Evolutionary conservation across 495 filamentous ascomycete species (phyloP).

Genomic region (Parathielavia appendiculata): DNA sequence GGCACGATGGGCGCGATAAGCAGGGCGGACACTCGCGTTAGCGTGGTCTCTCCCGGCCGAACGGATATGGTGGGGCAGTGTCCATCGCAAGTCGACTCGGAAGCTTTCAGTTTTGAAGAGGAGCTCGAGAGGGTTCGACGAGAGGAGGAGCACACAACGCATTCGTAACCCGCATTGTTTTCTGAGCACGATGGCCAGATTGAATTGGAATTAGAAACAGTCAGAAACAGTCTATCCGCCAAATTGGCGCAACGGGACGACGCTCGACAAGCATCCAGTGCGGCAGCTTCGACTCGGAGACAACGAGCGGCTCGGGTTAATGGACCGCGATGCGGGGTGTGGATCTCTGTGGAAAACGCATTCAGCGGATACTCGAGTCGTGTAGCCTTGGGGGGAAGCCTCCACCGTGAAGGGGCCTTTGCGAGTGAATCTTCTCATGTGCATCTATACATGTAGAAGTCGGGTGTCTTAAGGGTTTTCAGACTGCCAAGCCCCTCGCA

Average conservation of each 20-base stretch:
- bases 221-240: not conserved
- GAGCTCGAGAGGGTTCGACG: no score
- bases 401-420: no score
- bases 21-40: conserved; percentile 5
- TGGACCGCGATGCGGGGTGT: not conserved
- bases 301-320: conserved; percentile 13
- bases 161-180: no score
- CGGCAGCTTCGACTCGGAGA: not conserved
- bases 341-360: not conserved
- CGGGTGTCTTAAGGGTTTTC: not conserved
- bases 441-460: no score
- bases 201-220: not conserved
- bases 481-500: conserved; percentile 7
- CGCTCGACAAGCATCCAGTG: not conserved
- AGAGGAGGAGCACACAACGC: no score
- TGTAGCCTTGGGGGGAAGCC: no score
- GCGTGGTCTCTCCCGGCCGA: conserved; percentile 16
- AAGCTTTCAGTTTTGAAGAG: not conserved
- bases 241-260: not conserved
- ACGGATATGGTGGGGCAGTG: conserved; percentile 17
- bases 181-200: no score
- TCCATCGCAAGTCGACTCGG: not conserved
- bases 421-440: no score
- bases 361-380: no score
- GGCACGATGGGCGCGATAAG: no score